phyloP scores from a whole-genome alignment of 495 filamentous ascomycete genomes.

The Glarea lozoyensis region DNA sequence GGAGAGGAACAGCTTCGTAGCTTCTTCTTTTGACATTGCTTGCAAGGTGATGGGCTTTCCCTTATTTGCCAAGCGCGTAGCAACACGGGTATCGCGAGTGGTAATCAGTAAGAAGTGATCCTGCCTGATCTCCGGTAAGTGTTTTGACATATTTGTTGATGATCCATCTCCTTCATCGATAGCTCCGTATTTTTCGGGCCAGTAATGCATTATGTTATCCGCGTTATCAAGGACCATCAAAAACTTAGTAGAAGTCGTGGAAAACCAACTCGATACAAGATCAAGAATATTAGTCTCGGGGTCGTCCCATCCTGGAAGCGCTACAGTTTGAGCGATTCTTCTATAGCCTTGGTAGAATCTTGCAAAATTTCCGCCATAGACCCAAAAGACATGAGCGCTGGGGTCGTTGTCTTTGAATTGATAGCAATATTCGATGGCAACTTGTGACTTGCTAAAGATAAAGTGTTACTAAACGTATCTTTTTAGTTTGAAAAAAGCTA shows the following conservation, averaged over 20 bases:
- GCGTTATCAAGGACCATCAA: constrained; percentile 33
- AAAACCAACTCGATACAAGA: constrained; percentile 28
- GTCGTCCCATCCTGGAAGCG: constrained; percentile 26
- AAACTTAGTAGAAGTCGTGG: constrained; percentile 22
- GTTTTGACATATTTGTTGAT: background rate
- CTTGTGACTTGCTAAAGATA: constrained; percentile 10
- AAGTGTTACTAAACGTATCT: background rate
- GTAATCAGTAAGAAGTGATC: constrained; percentile 26
- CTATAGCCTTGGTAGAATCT: constrained; percentile 28
- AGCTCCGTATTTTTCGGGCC: constrained; percentile 1
- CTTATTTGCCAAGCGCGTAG: constrained; percentile 19
- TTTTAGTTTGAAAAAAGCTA: background rate
- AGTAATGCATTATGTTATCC: constrained; percentile 21
- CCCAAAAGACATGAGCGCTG: constrained; percentile 37
- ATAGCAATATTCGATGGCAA: constrained; percentile 21
- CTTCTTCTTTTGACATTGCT: constrained; percentile 25
- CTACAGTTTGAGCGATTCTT: constrained; percentile 24
- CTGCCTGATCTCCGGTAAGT: constrained; percentile 1
- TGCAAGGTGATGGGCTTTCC: constrained; percentile 27
- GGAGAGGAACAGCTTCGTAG: constrained; percentile 28
- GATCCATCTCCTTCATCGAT: background rate
- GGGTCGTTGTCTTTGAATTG: constrained; percentile 23
- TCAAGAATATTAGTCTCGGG: constrained; percentile 26
- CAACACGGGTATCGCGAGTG: constrained; percentile 21
- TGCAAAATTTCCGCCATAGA: constrained; percentile 26